These are phyloP conservation scores for Tolypocladium inflatum DNA, from an alignment of 2,329 filamentous ascomycete species.

Conservation along the genomic window DNA sequence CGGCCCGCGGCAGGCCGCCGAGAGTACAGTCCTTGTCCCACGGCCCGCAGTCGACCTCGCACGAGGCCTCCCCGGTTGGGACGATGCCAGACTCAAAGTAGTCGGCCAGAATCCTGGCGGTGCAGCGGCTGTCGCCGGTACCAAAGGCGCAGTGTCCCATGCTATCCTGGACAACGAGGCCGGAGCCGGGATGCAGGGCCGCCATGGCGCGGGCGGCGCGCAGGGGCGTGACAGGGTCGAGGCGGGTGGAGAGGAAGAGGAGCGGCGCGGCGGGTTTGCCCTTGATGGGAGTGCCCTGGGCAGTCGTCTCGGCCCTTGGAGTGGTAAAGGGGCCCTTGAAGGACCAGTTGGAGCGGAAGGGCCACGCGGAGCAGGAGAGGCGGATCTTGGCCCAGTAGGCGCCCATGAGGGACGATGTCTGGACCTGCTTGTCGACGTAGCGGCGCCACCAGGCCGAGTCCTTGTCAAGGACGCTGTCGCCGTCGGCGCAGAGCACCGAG, in stretches of 20 bases:
- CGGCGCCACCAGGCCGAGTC: slow-evolving; percentile 14
- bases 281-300: slow-evolving; percentile 2
- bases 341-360: slow-evolving; percentile 26
- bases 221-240: slow-evolving; percentile 37
- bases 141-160: slow-evolving; percentile 16
- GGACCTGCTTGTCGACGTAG: slow-evolving; percentile 17
- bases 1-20: too few relatives aligned
- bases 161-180: slow-evolving; percentile 18
- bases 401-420: slow-evolving; percentile 20
- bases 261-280: slow-evolving; percentile 30
- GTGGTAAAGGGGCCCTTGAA: slow-evolving; percentile 26
- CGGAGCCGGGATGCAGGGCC: slow-evolving; percentile 14
- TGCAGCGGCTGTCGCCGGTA: slow-evolving; percentile 10
- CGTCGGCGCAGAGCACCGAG: slow-evolving; percentile 26
- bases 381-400: slow-evolving; percentile 24
- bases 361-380: slow-evolving; percentile 29
- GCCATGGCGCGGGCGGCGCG: slow-evolving; percentile 22
- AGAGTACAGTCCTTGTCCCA: slow-evolving; percentile 7
- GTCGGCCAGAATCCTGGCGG: slow-evolving; percentile 8
- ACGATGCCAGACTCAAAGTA: slow-evolving; percentile 20
- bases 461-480: slow-evolving; percentile 11
- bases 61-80: slow-evolving; percentile 9
- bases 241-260: slow-evolving; percentile 30
- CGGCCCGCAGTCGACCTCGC: slow-evolving; percentile 7
- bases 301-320: slow-evolving; percentile 12